A percentile compares a stretch with the other conserved stretches of the same genome.
Conservation (phyloP, 1,139 yeast genomes). For the Magnusiomyces magnusii region DNA sequence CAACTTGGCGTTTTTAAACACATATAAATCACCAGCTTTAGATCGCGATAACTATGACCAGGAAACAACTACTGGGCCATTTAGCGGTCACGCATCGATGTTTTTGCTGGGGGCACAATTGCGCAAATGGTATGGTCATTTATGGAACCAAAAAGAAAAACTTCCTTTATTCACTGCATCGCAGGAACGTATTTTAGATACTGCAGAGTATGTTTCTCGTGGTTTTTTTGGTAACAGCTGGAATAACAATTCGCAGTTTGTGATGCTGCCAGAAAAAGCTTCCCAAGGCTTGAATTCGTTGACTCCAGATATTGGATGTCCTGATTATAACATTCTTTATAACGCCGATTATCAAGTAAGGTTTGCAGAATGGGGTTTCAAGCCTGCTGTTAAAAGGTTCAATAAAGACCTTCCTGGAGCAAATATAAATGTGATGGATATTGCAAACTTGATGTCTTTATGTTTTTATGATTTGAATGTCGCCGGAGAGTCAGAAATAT, state of each 20-base stretch:
- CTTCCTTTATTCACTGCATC: conserved; percentile 37
- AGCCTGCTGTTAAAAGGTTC: conserved; percentile 34
- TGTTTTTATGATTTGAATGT: conserved; percentile 54
- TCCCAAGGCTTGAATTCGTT: conserved; percentile 38
- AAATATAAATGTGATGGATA: conserved; percentile 39
- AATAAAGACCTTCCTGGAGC: conserved; percentile 39
- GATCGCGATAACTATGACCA: conserved; percentile 26
- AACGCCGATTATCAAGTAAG: conserved; percentile 18
- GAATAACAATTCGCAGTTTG: conserved; percentile 31
- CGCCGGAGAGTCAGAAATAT: conserved; percentile 47
- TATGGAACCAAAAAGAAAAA: conserved; percentile 31
- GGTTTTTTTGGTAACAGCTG: conserved; percentile 36
- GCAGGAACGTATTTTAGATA: conserved; percentile 36
- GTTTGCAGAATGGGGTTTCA: conserved; percentile 19
- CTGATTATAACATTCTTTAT: conserved; percentile 20
- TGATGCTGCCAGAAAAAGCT: conserved; percentile 34
- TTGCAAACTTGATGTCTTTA: conserved; percentile 40
- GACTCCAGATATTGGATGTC: conserved; percentile 29
- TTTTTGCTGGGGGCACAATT: conserved; percentile 30
- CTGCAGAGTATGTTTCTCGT: conserved; percentile 37
- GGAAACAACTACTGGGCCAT: conserved; percentile 33
- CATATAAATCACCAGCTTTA: conserved; percentile 33
- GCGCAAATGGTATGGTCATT: conserved; percentile 34
- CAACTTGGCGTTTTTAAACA: conserved; percentile 35
- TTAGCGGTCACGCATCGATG: conserved; percentile 32